phyloP scores from a whole-genome alignment of 1,139 yeast species.

The Geotrichum fermentans region DNA sequence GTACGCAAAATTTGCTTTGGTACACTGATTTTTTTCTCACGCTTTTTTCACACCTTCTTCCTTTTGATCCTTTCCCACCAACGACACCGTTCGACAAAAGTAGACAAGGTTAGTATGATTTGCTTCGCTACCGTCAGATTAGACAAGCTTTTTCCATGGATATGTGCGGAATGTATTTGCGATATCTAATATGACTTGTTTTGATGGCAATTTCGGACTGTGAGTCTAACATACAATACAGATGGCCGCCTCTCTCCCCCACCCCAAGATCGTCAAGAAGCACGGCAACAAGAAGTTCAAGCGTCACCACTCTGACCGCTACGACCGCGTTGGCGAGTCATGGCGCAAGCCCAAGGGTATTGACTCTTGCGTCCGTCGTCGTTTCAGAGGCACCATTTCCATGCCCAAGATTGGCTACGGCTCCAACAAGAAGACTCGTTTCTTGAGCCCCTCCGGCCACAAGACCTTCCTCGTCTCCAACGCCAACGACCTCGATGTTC shows the following conservation, averaged over 20 bases:
- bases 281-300: conserved; percentile 91
- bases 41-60: conserved; percentile 6
- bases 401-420: conserved; percentile 99
- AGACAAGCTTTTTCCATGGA: neutral
- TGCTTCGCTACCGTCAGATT: neutral
- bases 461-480: conserved; percentile 92
- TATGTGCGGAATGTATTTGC: no score
- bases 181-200: no score
- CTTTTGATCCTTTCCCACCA: conserved; percentile 8
- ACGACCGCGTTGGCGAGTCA: conserved; percentile 94
- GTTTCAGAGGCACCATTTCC: conserved; percentile 98
- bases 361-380: conserved; percentile 99
- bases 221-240: conserved; percentile 18
- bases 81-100: conserved; percentile 19
- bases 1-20: neutral
- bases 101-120: conserved; percentile 21
- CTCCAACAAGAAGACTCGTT: conserved; percentile 98
- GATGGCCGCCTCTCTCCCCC: conserved; percentile 97
- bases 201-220: neutral
- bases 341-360: conserved; percentile 99
- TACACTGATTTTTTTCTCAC: conserved; percentile 6
- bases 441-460: conserved; percentile 96
- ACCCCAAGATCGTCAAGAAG: conserved; percentile 99
- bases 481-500: conserved; percentile 88
- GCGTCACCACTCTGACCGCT: conserved; percentile 99